phyloP scores from a whole-genome alignment of 2,329 filamentous ascomycete species.

The Penicillium sp. region DNA sequence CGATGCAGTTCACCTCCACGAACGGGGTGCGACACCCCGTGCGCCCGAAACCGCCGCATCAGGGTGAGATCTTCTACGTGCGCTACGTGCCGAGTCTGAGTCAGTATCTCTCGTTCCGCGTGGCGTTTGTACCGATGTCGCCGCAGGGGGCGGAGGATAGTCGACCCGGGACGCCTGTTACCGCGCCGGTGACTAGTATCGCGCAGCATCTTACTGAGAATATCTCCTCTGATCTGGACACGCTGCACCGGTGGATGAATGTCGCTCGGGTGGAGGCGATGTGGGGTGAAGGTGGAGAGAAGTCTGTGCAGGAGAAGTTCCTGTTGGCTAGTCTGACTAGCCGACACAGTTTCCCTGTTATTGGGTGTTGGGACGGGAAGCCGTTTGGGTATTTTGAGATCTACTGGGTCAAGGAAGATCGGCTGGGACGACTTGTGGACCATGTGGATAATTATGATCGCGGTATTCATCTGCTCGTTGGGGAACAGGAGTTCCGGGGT shows the following conservation, averaged over 20 bases:
- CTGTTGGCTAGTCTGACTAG: constrained; percentile 63
- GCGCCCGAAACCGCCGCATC: constrained; percentile 80
- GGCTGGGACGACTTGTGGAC: constrained; percentile 66
- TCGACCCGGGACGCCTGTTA: constrained; percentile 26
- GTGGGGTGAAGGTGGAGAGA: constrained; percentile 68
- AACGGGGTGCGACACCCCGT: constrained; percentile 79
- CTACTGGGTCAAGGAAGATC: constrained; percentile 96
- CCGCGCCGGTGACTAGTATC: constrained; percentile 38
- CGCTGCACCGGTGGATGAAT: constrained; percentile 86
- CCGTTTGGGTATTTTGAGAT: constrained; percentile 98
- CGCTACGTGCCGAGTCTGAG: constrained; percentile 78
- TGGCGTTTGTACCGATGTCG: constrained; percentile 61
- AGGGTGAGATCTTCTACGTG: constrained; percentile 88
- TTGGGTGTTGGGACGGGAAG: constrained; percentile 90
- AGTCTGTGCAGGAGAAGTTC: constrained; percentile 62
- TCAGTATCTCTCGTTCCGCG: constrained; percentile 85
- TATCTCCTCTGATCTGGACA: constrained; percentile 58
- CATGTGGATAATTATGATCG: constrained; percentile 77
- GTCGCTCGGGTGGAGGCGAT: constrained; percentile 78
- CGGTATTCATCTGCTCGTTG: constrained; percentile 83
- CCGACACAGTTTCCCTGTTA: constrained; percentile 80
- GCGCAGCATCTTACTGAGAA: constrained; percentile 41
- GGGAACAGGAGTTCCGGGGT: constrained; percentile 87
- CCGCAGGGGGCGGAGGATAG: constrained; percentile 52
- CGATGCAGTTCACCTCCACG: constrained; percentile 76